Evolutionary conservation across 805 yeast species (phyloP).

Genomic region (Monosporozyma aquatica): DNA sequence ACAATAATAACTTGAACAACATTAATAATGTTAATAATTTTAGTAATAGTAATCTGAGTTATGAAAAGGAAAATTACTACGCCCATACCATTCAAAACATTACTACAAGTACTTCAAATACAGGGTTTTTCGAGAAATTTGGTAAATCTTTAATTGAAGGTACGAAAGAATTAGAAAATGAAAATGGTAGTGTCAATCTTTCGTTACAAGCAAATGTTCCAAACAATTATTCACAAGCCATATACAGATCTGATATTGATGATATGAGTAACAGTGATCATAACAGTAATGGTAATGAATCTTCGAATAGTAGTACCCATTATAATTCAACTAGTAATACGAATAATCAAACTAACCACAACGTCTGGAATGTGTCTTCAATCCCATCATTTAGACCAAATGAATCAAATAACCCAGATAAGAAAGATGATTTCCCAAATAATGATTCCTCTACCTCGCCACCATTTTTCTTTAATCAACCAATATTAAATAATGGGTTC

Average conservation of each 20-base stretch:
- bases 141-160: conserved; percentile 31
- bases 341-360: conserved; percentile 6
- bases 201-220: neutral
- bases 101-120: conserved; percentile 2
- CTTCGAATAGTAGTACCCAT: conserved; percentile 2
- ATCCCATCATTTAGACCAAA: conserved; percentile 25
- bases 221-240: neutral
- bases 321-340: conserved; percentile 3
- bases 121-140: conserved; percentile 28
- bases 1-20: neutral
- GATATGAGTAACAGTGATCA: conserved; percentile 1
- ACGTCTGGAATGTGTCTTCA: conserved; percentile 24
- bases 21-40: neutral
- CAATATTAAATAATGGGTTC: conserved; percentile 7
- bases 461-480: conserved; percentile 6
- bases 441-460: no score
- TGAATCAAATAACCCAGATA: neutral
- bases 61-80: conserved; percentile 3
- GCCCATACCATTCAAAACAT: conserved; percentile 2
- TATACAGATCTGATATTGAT: neutral
- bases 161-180: conserved; percentile 26
- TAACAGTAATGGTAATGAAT: conserved; percentile 4
- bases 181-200: neutral
- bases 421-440: neutral
- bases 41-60: neutral